These are phyloP conservation scores for Rhodomyrtus tomentosa DNA, from an alignment of 345 rosid species.

Conservation along the genomic window DNA sequence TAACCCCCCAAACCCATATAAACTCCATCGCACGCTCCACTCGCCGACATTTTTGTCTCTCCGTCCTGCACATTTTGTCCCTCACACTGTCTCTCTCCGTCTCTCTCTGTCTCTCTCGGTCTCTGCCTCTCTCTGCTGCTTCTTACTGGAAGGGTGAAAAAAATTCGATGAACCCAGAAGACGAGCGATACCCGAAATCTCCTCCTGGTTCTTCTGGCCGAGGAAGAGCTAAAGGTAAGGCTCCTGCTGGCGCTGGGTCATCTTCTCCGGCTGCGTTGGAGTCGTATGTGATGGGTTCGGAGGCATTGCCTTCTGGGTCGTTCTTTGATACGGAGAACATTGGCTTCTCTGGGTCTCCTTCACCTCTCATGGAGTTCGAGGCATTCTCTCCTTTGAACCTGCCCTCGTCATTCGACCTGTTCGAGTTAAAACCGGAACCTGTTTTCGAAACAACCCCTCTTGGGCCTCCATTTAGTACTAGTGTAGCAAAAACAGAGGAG, in stretches of 20 bases:
- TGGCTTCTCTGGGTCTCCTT: constrained; percentile 3
- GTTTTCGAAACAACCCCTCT: neutral
- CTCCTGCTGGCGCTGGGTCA: neutral
- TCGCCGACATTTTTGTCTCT: neutral
- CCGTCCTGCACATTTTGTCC: neutral
- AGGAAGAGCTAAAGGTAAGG: neutral
- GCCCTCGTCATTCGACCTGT: neutral
- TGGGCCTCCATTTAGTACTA: neutral
- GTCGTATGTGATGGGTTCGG: neutral
- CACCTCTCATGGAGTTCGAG: constrained; percentile 3
- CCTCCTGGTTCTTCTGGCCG: neutral
- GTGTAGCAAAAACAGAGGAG: neutral
- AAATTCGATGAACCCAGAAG: neutral
- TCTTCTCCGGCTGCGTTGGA: neutral
- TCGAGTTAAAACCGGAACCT: constrained; percentile 5
- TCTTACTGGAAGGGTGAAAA: neutral
- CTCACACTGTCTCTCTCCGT: neutral
- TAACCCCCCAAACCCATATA: neutral
- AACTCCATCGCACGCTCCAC: neutral
- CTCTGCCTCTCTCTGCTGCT: neutral
- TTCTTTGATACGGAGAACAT: constrained; percentile 11
- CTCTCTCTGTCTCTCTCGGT: too few species aligned
- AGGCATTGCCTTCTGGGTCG: constrained; percentile 10
- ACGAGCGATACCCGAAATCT: neutral
- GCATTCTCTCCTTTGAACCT: constrained; percentile 9